Base-by-base conservation (phyloP, 2,329 filamentous ascomycete genomes). In the Apiospora marii region DNA sequence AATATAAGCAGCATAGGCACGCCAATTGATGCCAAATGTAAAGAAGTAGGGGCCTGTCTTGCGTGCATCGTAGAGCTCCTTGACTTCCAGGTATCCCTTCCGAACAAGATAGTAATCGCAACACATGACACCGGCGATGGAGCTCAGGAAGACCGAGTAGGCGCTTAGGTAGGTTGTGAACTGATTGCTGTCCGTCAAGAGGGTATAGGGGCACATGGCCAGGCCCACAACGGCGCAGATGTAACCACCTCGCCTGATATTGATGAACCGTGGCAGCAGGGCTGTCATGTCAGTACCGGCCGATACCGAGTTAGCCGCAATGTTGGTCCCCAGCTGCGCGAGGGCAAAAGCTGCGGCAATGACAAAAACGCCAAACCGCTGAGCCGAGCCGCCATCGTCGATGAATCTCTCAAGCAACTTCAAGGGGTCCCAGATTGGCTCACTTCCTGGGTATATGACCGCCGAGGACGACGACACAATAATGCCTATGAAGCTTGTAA, bases 131-230 rank as follows among this genome's bases (percentile, higher is more conserved):
- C 95, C 95, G 0, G 94, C 95, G 74, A 98, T 97, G 61, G 93
- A 94, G 73, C 93, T 95, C n/a, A 98, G 88, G 84, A 98, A 98
- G 72, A 98, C 94, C 3, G 93, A 95, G 85, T 98, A 98, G 0
- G 95, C 93, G 0, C 93, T 96, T 0, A 98, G 90, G 80, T 98
- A 98, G 4, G 94, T 97, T 0, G 94, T 96, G 85, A 98, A 98
- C 82, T 92, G 91, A 85, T 96, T 97, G 64, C 90, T 90, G 64
- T 86, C 86, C 1, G 88, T 91, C 12, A 97, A 89, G 0, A 98
- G 88, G 73, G 93, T 93, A 90, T 92, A 96, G 0, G 95, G 95
- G 80, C 94, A 96, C 90, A 98, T 97, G 74, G 91, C 92, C 16
- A 98, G 86, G 71, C 94, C 94, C 71, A 97, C 86, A 1, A 87